These are phyloP conservation scores for Trapa incisa DNA, from an alignment of 345 rosid genomes.

Conservation along the genomic window DNA sequence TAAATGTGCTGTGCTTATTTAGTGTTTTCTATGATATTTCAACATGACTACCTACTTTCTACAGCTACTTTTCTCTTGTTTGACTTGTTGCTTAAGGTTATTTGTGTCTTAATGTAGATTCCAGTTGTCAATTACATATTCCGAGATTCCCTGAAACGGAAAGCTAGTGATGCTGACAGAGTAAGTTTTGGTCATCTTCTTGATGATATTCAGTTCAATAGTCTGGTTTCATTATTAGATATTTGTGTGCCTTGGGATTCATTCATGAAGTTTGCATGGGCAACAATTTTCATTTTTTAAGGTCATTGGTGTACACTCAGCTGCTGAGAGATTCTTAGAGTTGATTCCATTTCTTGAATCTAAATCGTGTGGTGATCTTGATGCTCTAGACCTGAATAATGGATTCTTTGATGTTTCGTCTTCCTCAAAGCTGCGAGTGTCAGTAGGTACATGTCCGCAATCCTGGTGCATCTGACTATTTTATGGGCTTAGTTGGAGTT, in stretches of 20 bases:
- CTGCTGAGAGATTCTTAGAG: slow-evolving; percentile 38
- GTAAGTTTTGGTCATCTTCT: slow-evolving; percentile 23
- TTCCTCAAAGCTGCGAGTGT: slow-evolving; percentile 46
- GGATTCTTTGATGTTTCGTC: slow-evolving; percentile 26
- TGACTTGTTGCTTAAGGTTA: not conserved
- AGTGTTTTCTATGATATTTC: not conserved
- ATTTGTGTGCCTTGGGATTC: not conserved
- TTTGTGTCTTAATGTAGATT: slow-evolving; percentile 23
- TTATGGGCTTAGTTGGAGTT: not conserved
- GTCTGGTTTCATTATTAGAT: not conserved
- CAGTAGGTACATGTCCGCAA: slow-evolving; percentile 34
- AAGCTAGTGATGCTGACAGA: slow-evolving; percentile 65
- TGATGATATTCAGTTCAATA: not conserved
- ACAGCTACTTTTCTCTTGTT: not conserved
- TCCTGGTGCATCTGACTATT: slow-evolving; percentile 5
- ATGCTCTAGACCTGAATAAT: slow-evolving; percentile 32
- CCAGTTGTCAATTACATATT: slow-evolving; percentile 64
- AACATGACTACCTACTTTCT: no score
- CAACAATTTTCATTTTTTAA: slow-evolving; percentile 14
- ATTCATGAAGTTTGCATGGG: not conserved
- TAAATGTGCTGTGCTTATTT: not conserved
- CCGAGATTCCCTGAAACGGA: slow-evolving; percentile 69
- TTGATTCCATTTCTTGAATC: slow-evolving; percentile 52
- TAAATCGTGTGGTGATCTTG: slow-evolving; percentile 20
- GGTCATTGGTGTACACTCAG: slow-evolving; percentile 60